phyloP scores from a whole-genome alignment of 345 rosid species.

The Dimocarpus longan region DNA sequence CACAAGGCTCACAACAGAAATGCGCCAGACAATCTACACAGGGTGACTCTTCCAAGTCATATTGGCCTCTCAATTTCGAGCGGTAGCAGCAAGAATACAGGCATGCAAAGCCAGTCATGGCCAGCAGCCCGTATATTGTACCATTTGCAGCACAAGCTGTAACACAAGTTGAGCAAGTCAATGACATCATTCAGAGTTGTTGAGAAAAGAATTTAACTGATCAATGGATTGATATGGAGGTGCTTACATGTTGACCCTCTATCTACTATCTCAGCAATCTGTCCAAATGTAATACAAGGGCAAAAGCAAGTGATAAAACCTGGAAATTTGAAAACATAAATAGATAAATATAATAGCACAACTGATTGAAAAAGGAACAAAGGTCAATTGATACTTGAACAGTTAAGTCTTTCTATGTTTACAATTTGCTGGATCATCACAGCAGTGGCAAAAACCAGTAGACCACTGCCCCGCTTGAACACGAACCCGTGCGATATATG shows the following conservation, averaged over 20 bases:
- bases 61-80: slow-evolving; percentile 47
- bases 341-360: not conserved
- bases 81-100: slow-evolving; percentile 49
- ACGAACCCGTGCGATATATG: not conserved
- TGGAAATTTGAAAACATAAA: slow-evolving; percentile 1
- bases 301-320: slow-evolving; percentile 49
- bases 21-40: slow-evolving; percentile 58
- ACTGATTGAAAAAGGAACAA: not conserved
- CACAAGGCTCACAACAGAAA: slow-evolving; percentile 47
- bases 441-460: slow-evolving; percentile 43
- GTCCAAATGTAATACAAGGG: slow-evolving; percentile 62
- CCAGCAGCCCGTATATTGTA: slow-evolving; percentile 33
- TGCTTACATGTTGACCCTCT: slow-evolving; percentile 38
- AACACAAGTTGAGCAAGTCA: not conserved
- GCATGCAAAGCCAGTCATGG: slow-evolving; percentile 26
- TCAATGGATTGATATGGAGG: slow-evolving; percentile 2
- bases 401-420: not conserved
- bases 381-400: not conserved
- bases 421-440: slow-evolving; percentile 33
- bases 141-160: slow-evolving; percentile 51
- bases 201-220: not conserved
- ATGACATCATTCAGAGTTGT: not conserved
- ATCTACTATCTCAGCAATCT: slow-evolving; percentile 47
- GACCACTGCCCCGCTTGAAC: slow-evolving; percentile 33
- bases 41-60: slow-evolving; percentile 52